Conservation (phyloP, 2,329 filamentous ascomycete genomes). For the Xenosphaeropsis pyriputrescens region DNA sequence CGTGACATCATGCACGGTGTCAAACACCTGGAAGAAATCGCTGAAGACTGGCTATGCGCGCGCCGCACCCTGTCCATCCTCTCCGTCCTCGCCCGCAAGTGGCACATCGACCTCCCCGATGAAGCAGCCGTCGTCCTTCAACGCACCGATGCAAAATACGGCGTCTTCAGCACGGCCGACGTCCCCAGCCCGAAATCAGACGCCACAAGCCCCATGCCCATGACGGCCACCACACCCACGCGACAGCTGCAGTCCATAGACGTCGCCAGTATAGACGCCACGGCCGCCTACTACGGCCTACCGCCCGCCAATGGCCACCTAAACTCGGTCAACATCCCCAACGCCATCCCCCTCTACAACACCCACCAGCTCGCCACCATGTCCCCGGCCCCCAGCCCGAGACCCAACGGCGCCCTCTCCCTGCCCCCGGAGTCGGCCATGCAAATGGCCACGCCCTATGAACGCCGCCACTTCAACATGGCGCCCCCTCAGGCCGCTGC, state of each 20-base stretch:
- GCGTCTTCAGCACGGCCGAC: constrained; percentile 38
- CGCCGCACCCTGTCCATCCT: constrained; percentile 74
- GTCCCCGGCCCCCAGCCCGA: neutral
- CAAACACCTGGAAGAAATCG: constrained; percentile 88
- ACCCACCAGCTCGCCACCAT: too few relatives aligned
- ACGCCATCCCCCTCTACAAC: neutral
- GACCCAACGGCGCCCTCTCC: constrained; percentile 2
- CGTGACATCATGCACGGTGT: constrained; percentile 83
- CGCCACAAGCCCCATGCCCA: constrained; percentile 9
- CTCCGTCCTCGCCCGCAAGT: constrained; percentile 73
- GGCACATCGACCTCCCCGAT: constrained; percentile 74
- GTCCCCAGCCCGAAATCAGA: constrained; percentile 18
- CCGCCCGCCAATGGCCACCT: too few relatives aligned
- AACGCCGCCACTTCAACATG: neutral
- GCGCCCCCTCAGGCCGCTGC: too few relatives aligned
- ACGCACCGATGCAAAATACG: constrained; percentile 68
- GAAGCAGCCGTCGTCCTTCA: constrained; percentile 67
- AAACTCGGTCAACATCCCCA: neutral
- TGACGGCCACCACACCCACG: constrained; percentile 10
- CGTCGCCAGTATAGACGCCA: neutral
- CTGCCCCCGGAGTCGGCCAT: constrained; percentile 6
- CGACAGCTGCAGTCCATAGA: constrained; percentile 1
- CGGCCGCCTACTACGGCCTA: too few relatives aligned
- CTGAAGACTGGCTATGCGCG: constrained; percentile 86
- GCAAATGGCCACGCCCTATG: neutral